Evolutionary conservation across 2,329 filamentous ascomycete genomes (phyloP).

Genomic region (Apiospora kogelbergensis): DNA sequence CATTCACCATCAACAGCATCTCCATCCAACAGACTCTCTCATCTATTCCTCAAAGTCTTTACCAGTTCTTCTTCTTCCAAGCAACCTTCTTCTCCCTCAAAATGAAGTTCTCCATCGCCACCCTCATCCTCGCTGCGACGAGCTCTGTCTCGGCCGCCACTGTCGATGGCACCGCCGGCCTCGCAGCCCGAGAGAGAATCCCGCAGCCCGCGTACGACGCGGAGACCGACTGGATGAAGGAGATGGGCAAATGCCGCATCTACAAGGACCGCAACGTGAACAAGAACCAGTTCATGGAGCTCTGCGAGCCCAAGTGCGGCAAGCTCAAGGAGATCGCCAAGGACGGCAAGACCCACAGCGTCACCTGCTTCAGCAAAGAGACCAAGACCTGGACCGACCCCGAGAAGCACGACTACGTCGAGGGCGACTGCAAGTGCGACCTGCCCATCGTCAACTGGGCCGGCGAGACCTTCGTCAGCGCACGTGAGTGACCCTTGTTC

Average conservation of each 20-base stretch:
- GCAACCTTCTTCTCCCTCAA: neutral
- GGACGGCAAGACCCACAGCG: slow-evolving; percentile 4
- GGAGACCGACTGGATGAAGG: neutral
- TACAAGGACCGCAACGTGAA: neutral
- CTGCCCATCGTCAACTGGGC: neutral
- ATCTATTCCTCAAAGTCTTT: neutral
- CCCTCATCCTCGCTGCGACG: neutral
- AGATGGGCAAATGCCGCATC: neutral
- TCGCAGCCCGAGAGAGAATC: neutral
- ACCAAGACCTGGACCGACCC: neutral
- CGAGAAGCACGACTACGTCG: slow-evolving; percentile 4
- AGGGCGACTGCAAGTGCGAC: neutral
- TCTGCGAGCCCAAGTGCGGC: slow-evolving; percentile 5
- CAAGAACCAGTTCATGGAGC: neutral
- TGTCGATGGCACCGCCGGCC: neutral
- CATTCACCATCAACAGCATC: neutral
- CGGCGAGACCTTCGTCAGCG: neutral
- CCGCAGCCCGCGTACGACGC: neutral
- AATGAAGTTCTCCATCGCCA: neutral
- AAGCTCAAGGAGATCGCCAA: slow-evolving; percentile 3
- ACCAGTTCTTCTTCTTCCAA: neutral
- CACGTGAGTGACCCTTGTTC: neutral
- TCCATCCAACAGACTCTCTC: neutral
- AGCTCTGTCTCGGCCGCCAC: neutral
- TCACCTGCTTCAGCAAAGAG: neutral